Base-by-base conservation (phyloP, 805 yeast genomes). In the Limtongia smithiae region DNA sequence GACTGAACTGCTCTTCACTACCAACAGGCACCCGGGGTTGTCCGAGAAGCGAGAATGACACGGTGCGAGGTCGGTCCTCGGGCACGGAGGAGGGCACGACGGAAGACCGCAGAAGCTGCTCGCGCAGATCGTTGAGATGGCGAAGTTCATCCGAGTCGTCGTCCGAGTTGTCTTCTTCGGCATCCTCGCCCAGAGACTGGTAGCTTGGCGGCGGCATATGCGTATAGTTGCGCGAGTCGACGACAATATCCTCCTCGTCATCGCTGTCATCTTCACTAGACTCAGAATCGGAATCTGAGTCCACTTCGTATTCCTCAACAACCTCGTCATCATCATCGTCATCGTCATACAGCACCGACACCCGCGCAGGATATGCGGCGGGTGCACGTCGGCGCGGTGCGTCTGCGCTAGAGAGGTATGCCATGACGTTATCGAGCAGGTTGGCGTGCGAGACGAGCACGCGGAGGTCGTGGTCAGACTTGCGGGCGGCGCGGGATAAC, bases 401-500 rank as follows among this genome's bases (percentile, higher is more conserved):
- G 38, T 46, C 48, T 44, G 39, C 31, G 50, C 39, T 35, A 14
- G 61, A 46, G 48, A 65, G 46, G 57, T 65, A 51, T 47, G 78
- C 85, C 77, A 83, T 80, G 44, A 83, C 63, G 53, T 71, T 73
- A 61, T 83, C 89, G 55, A 83, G 72, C 70, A 83, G 68, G 64
- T 83, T 83, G 18, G 89, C 88, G 65, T 83, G 89, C 35, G 80
- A 74, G 3, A 83, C 86, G 34, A 83, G 71, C 43, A 71, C 68
- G 41, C 85, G 71, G 43, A 83, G 71, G 46, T 79, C 69, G 28
- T 81, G 76, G 58, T 80, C 82, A 12, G 76, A 75, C 55, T 73
- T 73, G 22, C 76, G 65, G 4, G 86, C 85, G 59, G 82, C 85
- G 47, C 67, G 70, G 37, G 85, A 79, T 22, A 83, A 74, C 68